Evolutionary conservation across 352 stramenopile genomes (phyloP).

Genomic region (Phytophthora citricola): DNA sequence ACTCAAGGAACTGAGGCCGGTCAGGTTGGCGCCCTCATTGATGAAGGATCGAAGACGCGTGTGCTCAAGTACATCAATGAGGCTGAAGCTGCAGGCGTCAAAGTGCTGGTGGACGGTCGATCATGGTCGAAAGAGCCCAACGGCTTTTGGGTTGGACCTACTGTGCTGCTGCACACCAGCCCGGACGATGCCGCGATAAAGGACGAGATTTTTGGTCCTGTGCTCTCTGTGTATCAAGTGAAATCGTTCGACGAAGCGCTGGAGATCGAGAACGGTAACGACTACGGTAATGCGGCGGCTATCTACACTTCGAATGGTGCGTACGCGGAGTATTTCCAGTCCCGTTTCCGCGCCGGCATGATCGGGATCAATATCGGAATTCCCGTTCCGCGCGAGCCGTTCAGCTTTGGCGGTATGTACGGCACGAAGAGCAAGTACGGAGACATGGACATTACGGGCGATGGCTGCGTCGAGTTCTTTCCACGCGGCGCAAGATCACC

Average conservation of each 20-base stretch:
- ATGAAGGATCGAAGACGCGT: slow-evolving; percentile 88
- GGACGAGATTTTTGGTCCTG: slow-evolving; percentile 98
- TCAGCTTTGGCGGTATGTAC: slow-evolving; percentile 97
- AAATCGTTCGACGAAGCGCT: slow-evolving; percentile 94
- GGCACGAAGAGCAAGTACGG: slow-evolving; percentile 97
- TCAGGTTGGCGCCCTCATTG: slow-evolving; percentile 96
- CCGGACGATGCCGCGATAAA: slow-evolving; percentile 88
- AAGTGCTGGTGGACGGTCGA: slow-evolving; percentile 94
- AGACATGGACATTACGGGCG: slow-evolving; percentile 98
- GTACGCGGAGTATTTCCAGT: slow-evolving; percentile 95
- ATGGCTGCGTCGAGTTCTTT: slow-evolving; percentile 98
- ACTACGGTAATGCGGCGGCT: slow-evolving; percentile 97
- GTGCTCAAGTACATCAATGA: slow-evolving; percentile 96
- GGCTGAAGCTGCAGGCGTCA: slow-evolving; percentile 79
- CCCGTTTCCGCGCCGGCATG: slow-evolving; percentile 93
- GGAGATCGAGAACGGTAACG: slow-evolving; percentile 96
- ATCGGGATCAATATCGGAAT: slow-evolving; percentile 98
- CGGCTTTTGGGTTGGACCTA: slow-evolving; percentile 95
- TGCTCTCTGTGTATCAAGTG: slow-evolving; percentile 92
- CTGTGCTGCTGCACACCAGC: slow-evolving; percentile 93
- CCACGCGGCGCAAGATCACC: slow-evolving; percentile 97
- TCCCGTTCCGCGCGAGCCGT: slow-evolving; percentile 94
- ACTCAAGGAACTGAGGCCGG: slow-evolving; percentile 90
- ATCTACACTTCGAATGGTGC: slow-evolving; percentile 96
- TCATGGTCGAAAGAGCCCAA: slow-evolving; percentile 66